Conservation (phyloP, 306 rosid genomes). For the Pyrus communis region DNA sequence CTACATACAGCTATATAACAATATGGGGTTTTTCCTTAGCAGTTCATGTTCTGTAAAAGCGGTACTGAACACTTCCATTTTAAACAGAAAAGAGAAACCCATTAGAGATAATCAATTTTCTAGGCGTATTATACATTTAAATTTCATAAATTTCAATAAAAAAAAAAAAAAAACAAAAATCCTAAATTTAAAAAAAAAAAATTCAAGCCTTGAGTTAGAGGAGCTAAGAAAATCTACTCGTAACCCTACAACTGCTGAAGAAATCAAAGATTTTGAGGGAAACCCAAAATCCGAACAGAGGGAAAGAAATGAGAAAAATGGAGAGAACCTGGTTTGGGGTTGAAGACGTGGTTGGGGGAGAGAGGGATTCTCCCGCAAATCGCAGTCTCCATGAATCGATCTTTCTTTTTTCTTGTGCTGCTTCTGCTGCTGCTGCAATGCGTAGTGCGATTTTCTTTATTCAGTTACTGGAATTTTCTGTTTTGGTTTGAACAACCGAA, state of each 20-base stretch:
- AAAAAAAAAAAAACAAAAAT: neutral
- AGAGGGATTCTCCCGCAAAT: constrained; percentile 50
- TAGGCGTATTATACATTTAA: neutral
- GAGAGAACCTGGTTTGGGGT: constrained; percentile 40
- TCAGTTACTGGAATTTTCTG: neutral
- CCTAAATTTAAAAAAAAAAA: neutral
- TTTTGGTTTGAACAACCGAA: neutral
- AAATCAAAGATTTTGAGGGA: neutral
- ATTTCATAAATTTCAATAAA: neutral
- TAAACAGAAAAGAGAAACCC: neutral
- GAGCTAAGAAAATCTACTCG: neutral
- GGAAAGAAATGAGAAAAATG: neutral
- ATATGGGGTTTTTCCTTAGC: neutral
- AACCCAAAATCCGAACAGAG: neutral
- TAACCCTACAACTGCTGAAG: neutral
- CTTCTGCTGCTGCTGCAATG: neutral
- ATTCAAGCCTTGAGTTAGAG: neutral
- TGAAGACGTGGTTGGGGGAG: constrained; percentile 59
- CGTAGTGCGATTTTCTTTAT: neutral
- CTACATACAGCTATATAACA: neutral
- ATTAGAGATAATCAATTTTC: neutral
- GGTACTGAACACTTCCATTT: neutral
- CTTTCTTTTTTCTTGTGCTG: neutral
- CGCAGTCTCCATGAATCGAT: constrained; percentile 52
- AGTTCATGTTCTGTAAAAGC: neutral